These are phyloP conservation scores for Globisporangium emineosum DNA, from an alignment of 352 stramenopile genomes.

Conservation along the genomic window DNA sequence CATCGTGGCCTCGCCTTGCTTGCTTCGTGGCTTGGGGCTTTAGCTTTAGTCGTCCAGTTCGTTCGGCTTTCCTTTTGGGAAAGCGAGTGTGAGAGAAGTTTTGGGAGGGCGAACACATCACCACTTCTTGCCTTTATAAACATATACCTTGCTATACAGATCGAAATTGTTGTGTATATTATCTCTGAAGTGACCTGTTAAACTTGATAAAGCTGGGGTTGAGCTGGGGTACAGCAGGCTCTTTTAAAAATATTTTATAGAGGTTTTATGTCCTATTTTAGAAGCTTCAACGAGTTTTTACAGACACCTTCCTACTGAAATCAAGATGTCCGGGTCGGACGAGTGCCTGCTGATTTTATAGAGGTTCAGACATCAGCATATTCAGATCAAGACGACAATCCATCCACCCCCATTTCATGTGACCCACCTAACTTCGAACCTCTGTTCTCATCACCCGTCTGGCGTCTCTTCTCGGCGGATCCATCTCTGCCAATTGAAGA, in stretches of 20 bases:
- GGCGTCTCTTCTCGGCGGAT: constrained; percentile 8
- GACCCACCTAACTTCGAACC: constrained; percentile 8
- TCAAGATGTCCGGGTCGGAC: not conserved
- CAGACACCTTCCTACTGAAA: not conserved
- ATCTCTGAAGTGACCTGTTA: not conserved
- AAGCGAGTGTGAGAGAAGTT: not conserved
- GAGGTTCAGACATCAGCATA: not conserved
- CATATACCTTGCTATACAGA: constrained; percentile 1
- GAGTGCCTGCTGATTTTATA: too few relatives aligned
- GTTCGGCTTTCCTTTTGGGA: constrained; percentile 3
- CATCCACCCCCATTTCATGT: not conserved
- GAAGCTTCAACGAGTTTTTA: constrained; percentile 1
- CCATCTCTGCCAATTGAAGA: constrained; percentile 2
- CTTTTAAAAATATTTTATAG: not conserved
- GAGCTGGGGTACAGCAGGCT: not conserved
- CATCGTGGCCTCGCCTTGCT: constrained; percentile 6
- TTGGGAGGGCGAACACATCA: not conserved
- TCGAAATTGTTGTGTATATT: not conserved
- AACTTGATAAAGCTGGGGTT: not conserved
- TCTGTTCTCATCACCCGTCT: not conserved
- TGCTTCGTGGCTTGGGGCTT: not conserved
- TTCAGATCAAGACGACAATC: not conserved
- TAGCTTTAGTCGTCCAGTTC: not conserved
- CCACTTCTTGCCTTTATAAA: not conserved
- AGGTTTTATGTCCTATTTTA: not conserved